Conservation (phyloP, 108 stramenopile species). For the Bacterosira constricta region DNA sequence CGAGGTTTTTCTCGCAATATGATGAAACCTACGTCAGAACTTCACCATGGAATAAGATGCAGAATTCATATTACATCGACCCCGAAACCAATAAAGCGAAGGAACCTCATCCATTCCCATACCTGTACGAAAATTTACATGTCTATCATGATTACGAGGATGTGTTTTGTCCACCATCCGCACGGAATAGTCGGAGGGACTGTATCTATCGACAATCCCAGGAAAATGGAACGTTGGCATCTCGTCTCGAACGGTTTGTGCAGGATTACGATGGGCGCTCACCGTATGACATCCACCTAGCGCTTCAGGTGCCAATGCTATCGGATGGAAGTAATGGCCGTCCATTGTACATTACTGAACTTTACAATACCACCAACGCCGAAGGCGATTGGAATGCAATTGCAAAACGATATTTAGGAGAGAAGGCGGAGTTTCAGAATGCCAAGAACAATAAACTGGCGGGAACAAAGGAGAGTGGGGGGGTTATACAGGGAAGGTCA, state of each 20-base stretch:
- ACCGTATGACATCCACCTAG: slow-evolving; percentile 29
- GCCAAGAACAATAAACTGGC: no score
- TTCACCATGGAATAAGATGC: slow-evolving; percentile 19
- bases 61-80: slow-evolving; percentile 20
- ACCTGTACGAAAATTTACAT: slow-evolving; percentile 27
- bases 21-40: slow-evolving; percentile 38
- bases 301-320: slow-evolving; percentile 23
- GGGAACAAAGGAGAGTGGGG: slow-evolving; percentile 2
- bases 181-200: slow-evolving; percentile 14
- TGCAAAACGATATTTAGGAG: slow-evolving; percentile 21
- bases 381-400: slow-evolving; percentile 20
- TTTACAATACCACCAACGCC: slow-evolving; percentile 33
- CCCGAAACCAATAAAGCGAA: not conserved
- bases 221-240: slow-evolving; percentile 27
- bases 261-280: slow-evolving; percentile 25
- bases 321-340: slow-evolving; percentile 10
- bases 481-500: slow-evolving; percentile 30
- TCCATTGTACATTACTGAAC: slow-evolving; percentile 26
- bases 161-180: slow-evolving; percentile 26
- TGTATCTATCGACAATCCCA: slow-evolving; percentile 6
- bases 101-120: slow-evolving; percentile 34
- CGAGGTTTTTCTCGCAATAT: slow-evolving; percentile 37
- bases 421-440: slow-evolving; percentile 4
- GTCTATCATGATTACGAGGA: slow-evolving; percentile 32
- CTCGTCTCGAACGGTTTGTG: slow-evolving; percentile 24